Conservation (phyloP, 352 stramenopile species). For the Phytophthora cactorum region DNA sequence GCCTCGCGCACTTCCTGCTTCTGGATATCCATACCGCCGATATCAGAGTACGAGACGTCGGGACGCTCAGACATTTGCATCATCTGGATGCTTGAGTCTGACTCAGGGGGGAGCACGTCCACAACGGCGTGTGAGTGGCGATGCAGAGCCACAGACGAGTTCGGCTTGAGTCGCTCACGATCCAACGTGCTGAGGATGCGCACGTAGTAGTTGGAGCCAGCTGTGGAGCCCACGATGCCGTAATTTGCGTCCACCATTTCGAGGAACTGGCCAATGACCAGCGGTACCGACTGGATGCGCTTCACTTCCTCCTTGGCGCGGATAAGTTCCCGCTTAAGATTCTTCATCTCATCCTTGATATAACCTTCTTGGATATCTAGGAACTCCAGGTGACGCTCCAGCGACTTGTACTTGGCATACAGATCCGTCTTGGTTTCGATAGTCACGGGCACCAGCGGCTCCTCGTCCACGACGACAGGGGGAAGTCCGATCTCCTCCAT, state of each 20-base stretch:
- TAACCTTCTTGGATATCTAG: slow-evolving; percentile 96
- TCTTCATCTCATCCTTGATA: slow-evolving; percentile 99
- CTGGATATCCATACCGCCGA: slow-evolving; percentile 99
- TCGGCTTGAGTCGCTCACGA: slow-evolving; percentile 98
- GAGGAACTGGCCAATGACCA: slow-evolving; percentile 99
- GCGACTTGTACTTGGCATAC: slow-evolving; percentile 82
- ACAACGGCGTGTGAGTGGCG: slow-evolving; percentile 98
- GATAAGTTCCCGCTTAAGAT: slow-evolving; percentile 99
- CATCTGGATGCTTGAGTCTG: slow-evolving; percentile 99
- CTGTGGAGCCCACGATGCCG: slow-evolving; percentile 97
- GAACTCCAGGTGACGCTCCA: slow-evolving; percentile 85
- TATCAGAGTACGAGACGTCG: slow-evolving; percentile 96
- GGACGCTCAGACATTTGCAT: slow-evolving; percentile 99
- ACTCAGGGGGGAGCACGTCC: slow-evolving; percentile 98
- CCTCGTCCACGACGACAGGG: slow-evolving; percentile 44
- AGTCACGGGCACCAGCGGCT: slow-evolving; percentile 55
- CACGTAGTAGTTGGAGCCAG: slow-evolving; percentile 99
- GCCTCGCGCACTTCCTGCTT: slow-evolving; percentile 99
- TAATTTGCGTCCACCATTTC: slow-evolving; percentile 99
- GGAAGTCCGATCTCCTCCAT: slow-evolving; percentile 75
- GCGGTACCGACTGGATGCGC: slow-evolving; percentile 99
- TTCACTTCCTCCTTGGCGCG: slow-evolving; percentile 99
- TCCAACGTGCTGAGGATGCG: slow-evolving; percentile 98
- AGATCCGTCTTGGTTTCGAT: slow-evolving; percentile 77
- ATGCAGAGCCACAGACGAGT: slow-evolving; percentile 98